Base-by-base conservation (phyloP, 169 alveolate genomes). In the Theileria orientalis region DNA sequence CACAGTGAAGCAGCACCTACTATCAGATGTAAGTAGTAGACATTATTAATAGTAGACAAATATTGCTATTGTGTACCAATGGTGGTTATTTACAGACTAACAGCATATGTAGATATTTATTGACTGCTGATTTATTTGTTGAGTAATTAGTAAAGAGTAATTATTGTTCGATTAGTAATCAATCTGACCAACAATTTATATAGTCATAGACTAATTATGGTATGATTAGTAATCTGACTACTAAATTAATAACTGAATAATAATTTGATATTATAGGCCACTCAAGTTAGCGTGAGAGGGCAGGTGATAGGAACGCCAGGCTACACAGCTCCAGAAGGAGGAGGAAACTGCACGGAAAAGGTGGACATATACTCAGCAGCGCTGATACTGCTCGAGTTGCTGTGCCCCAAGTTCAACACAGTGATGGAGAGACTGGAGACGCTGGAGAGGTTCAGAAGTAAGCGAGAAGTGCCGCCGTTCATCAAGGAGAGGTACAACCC, bases 321-420 rank as follows among this genome's bases (percentile, higher is more conserved):
- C 19, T 93, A 93, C 83, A 90, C 95, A 32, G 96, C 97, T 0
- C 97, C 97, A 0, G 97, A 93, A 62, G 97, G 97, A 8, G 97
- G 97, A 16, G 95, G 93, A 3, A 72, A 90, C 63, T 93, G 97
- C 83, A 90, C 92, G 47, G 97, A 93, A 69, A 93, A 93, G 85
- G 97, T 96, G 13, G 97, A 93, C 63, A 91, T 93, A 16, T 93
- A 79, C 69, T 91, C 96, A 35, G 96, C 96, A 41, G 93, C 97
- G 16, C 73, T 93, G 76, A 91, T 93, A 42, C 82, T 93, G 44
- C 68, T 93, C 68, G 97, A 93, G 80, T 77, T 93, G 44, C 78
- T 93, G 41, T 92, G 95, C 40, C 97, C 97, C 13, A 78, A 95
- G 56, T 93, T 93, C 83, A 86, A 63, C 60, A 93, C 97, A 3